Evolutionary conservation across 208 protist genomes (phyloP).

Genomic region (Blastocrithidia nonstop): DNA sequence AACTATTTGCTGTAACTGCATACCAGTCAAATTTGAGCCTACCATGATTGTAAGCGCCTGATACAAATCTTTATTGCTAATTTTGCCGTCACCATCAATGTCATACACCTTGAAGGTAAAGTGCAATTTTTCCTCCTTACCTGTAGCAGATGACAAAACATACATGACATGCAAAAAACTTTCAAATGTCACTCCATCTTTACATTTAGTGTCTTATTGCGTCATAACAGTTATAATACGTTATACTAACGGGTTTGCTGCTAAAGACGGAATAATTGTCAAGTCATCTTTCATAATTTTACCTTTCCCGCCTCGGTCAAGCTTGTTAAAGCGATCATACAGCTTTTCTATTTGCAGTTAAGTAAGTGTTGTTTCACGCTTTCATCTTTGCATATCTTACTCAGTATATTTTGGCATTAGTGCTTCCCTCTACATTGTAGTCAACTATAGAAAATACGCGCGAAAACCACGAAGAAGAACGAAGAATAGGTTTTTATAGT

Average conservation of each 20-base stretch:
- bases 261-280: conserved; percentile 46
- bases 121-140: conserved; percentile 65
- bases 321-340: conserved; percentile 69
- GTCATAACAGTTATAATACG: conserved; percentile 71
- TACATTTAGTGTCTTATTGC: conserved; percentile 49
- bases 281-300: conserved; percentile 55
- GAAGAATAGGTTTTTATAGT: too few relatives aligned
- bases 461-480: too few relatives aligned
- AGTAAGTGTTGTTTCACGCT: conserved; percentile 54
- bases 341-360: conserved; percentile 73
- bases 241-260: conserved; percentile 73
- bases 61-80: conserved; percentile 88
- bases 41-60: conserved; percentile 89
- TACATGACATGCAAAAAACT: conserved; percentile 75
- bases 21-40: conserved; percentile 72
- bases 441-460: too few relatives aligned
- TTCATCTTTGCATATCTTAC: conserved; percentile 45
- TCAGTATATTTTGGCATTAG: too few relatives aligned
- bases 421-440: too few relatives aligned
- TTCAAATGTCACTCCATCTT: conserved; percentile 64
- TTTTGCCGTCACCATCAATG: conserved; percentile 87
- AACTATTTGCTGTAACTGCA: conserved; percentile 91
- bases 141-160: conserved; percentile 53
- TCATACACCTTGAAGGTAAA: conserved; percentile 93
- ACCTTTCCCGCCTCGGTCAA: conserved; percentile 61